Conservation (phyloP, 2,329 filamentous ascomycete genomes). For the Trichoderma sp. region DNA sequence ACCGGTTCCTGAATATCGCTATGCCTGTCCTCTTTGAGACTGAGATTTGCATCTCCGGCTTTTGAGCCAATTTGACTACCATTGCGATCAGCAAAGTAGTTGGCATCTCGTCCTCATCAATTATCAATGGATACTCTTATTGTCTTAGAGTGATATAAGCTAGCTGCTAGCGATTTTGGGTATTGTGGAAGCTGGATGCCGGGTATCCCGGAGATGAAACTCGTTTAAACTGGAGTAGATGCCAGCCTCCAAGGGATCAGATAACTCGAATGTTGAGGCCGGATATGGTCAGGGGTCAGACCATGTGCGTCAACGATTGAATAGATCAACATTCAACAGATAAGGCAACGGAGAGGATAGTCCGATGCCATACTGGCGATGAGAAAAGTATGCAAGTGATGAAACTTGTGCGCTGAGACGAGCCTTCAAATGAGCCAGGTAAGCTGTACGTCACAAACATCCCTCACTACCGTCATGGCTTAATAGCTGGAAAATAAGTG, state of each 20-base stretch:
- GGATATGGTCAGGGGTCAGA: background rate
- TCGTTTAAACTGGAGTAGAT: background rate
- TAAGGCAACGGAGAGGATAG: background rate
- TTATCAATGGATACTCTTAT: background rate
- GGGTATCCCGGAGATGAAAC: background rate
- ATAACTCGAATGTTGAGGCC: background rate
- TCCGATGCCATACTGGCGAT: background rate
- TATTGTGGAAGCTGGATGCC: background rate
- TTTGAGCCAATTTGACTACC: background rate
- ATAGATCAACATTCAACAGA: background rate
- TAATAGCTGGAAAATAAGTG: no score
- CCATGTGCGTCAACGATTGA: background rate
- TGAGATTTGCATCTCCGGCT: background rate
- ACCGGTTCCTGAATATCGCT: slow-evolving; percentile 16
- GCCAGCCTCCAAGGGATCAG: no score
- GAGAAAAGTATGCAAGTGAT: background rate
- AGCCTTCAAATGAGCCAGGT: background rate
- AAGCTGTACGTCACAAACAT: background rate
- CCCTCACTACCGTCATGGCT: background rate
- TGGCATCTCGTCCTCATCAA: background rate
- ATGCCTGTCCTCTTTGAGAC: background rate
- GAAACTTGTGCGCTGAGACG: background rate
- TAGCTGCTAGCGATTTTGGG: background rate
- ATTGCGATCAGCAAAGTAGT: background rate
- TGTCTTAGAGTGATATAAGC: background rate